Evolutionary conservation across 257 asterid genomes (phyloP), one percentile per base, ranked within the genome.

Genomic region (Cruciata laevipes): DNA sequence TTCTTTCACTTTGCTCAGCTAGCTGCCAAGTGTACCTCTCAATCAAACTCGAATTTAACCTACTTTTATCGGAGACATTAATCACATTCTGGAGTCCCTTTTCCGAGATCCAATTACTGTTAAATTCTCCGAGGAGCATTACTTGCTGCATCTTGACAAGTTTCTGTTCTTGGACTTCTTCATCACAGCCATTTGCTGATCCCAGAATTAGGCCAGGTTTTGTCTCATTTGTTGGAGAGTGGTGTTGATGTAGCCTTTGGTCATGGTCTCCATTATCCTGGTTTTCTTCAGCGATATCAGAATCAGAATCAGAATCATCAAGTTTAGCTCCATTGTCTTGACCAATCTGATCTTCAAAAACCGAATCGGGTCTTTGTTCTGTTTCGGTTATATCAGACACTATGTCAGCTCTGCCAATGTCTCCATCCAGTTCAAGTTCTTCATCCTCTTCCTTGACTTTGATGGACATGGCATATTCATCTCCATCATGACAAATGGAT

Each of bases 301-400:
- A 42, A 7, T 25, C 13, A 25, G 66, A 64, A 13, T 61, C 69
- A 33, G 35, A 47, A 31, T 27, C 62, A 16, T 35, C 77, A 14
- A 16, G 21, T 21, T 47, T 47, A 47, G 20, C 49, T 17, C 57
- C 74, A 14, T 61, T 47, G 55, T 31, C 74, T 10, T 23, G 56
- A 61, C 51, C 51, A 42, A 52, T 37, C 25, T 47, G 21, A 47
- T 5, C 47, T 4, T 27, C 17, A 33, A 9, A 58, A 71, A 16
- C 13, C 1, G 47, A 56, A 3, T 55, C 70, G 4, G 6, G 25
- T 37, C 3, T 23, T 63, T 71, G 49, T 23, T 24, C 32, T 20
- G 31, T 52, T 38, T 42, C 18, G 16, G 11, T 59, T 64, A 16
- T 23, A 64, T 23, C 75, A 25, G 61, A 42, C 23, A 31, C 23